phyloP scores from a whole-genome alignment of 768 basidiomycete genomes.

The Lentinula raphanica region DNA sequence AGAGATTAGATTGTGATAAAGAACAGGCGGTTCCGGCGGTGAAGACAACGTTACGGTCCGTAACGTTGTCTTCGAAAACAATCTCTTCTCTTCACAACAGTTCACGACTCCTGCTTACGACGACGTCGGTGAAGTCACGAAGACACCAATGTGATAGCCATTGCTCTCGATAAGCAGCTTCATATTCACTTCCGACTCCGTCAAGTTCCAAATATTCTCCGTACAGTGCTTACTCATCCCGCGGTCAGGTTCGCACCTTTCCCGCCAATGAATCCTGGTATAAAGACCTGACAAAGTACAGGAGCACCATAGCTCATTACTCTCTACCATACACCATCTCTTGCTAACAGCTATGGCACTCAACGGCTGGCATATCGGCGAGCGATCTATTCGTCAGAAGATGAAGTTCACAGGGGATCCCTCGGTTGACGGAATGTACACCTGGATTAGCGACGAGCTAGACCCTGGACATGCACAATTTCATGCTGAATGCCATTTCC shows the following conservation, averaged over 20 bases:
- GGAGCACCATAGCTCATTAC: neutral
- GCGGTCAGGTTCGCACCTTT: neutral
- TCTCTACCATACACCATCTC: neutral
- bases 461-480: conserved; percentile 46
- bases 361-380: conserved; percentile 49
- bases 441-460: conserved; percentile 39
- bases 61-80: no score
- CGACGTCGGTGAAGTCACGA: neutral
- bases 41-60: no score
- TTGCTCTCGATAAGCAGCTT: neutral
- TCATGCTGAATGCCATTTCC: conserved; percentile 45
- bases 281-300: neutral
- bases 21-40: no score
- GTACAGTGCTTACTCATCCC: conserved; percentile 1
- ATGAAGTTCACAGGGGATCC: conserved; percentile 36
- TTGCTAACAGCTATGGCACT: conserved; percentile 20
- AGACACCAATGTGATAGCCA: neutral
- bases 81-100: no score
- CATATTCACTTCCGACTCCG: neutral
- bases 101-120: neutral
- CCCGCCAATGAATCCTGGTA: neutral
- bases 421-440: conserved; percentile 27
- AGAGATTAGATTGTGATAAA: no score
- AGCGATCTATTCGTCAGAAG: conserved; percentile 43
- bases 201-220: neutral